Evolutionary conservation across 768 basidiomycete species (phyloP), one percentile per base, ranked within the genome.

Genomic region (Hirschioporus abietinus): DNA sequence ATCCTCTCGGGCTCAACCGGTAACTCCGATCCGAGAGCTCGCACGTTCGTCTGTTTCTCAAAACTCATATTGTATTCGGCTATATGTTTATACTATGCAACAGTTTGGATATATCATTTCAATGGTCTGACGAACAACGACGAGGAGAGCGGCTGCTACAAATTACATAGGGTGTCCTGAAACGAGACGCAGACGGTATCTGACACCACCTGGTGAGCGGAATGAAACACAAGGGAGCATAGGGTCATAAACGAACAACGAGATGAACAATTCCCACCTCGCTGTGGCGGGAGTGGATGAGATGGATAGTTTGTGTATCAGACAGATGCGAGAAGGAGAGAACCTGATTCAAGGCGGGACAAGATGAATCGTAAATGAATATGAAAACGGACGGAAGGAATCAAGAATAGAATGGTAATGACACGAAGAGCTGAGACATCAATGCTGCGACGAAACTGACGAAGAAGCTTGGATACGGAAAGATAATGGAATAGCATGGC

Each of bases 261-360:
- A 5, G 42, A 52, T 52, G 42, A 20, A 52, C 42, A 52, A 52
- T 15, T 20, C 12, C 5, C 6, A 20, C 42, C 20, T 20, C 15
- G 42, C 20, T 52, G 42, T 20, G 15, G 20, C 42, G 42, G 20
- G 42, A 52, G 42, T 52, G 42, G 12, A 52, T 52, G 42, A 8
- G 42, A 52, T 20, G 42, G 42, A 52, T 52, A 52, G 42, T 52
- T 52, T 52, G 42, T 52, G 42, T 52, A 52, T 52, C 42, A 52
- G 42, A 20, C 3, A 30, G 30, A 30, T 30, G 30, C 30, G 20
- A 52, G n/a, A n/a, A n/a, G n/a, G n/a, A n/a, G n/a, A n/a, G n/a
- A n/a, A n/a, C n/a, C n/a, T n/a, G n/a, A n/a, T n/a, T n/a, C n/a
- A n/a, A n/a, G 42, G 42, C 42, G 42, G 42, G 42, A 15, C 42